Percentiles rank a stretch among this genome's conserved stretches.
Evolutionary conservation across 2,329 filamentous ascomycete species (phyloP).

Genomic region (Fusarium incarnatum): DNA sequence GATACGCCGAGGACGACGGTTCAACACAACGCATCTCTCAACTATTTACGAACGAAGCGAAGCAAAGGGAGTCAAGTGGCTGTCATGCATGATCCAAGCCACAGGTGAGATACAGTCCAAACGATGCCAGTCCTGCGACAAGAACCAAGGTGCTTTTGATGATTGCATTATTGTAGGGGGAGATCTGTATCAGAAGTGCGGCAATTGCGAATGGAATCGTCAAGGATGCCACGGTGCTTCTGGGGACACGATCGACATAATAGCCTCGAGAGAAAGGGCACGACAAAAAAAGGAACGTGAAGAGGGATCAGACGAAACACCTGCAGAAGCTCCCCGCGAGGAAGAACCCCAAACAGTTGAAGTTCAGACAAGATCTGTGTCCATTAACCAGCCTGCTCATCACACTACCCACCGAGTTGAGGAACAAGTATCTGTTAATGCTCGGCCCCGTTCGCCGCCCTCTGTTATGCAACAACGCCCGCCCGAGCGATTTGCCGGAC

Average conservation of each 20-base stretch:
- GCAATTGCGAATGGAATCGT: constrained; percentile 64
- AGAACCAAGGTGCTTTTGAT: constrained; percentile 58
- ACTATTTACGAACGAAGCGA: constrained; percentile 58
- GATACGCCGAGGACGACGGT: constrained; percentile 57
- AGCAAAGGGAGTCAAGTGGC: constrained; percentile 58
- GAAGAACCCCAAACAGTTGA: constrained; percentile 20
- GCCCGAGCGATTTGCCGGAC: constrained; percentile 5
- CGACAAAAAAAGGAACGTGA: constrained; percentile 26
- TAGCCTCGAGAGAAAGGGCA: constrained; percentile 30
- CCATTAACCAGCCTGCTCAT: background rate
- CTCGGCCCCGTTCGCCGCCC: constrained; percentile 17
- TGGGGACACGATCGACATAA: constrained; percentile 40
- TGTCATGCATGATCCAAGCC: constrained; percentile 63
- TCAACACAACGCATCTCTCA: constrained; percentile 54
- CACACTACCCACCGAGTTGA: background rate
- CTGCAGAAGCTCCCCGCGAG: background rate
- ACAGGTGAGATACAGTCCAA: constrained; percentile 56
- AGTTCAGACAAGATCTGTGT: constrained; percentile 16
- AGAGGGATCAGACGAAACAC: constrained; percentile 1
- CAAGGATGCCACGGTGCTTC: constrained; percentile 52
- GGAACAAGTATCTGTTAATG: constrained; percentile 19
- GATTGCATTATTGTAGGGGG: constrained; percentile 59
- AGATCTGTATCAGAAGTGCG: constrained; percentile 59
- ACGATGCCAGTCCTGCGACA: constrained; percentile 57
- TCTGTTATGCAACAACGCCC: constrained; percentile 10